A percentile compares a stretch with the other conserved stretches of the same genome.
These are phyloP conservation scores for Aaosphaeria pasadenensis DNA, from an alignment of 2,329 filamentous ascomycete species.

Conservation along the genomic window DNA sequence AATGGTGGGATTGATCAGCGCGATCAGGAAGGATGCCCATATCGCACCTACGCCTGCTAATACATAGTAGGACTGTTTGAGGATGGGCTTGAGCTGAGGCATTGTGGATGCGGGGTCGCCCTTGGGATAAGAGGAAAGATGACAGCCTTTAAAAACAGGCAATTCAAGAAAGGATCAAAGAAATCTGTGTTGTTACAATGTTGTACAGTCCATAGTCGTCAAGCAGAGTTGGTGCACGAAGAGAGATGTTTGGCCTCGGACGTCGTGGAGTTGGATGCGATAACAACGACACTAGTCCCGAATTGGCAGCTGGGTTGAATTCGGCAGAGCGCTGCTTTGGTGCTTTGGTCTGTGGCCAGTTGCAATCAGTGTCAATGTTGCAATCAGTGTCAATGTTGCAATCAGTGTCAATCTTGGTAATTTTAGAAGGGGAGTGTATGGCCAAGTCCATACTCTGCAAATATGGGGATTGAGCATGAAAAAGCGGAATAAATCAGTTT, in stretches of 20 bases:
- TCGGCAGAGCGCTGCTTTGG: too few relatives aligned
- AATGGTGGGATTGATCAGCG: constrained; percentile 65
- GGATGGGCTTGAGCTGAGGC: constrained; percentile 22
- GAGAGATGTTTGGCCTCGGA: background rate
- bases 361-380: too few relatives aligned
- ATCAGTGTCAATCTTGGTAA: too few relatives aligned
- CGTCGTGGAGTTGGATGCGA: background rate
- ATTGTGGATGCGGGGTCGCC: constrained; percentile 12
- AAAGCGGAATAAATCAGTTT: too few relatives aligned
- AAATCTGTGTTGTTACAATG: background rate
- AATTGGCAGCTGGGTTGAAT: constrained; percentile 1
- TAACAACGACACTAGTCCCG: constrained; percentile 2
- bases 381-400: too few relatives aligned
- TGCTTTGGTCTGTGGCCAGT: too few relatives aligned
- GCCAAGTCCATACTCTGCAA: too few relatives aligned
- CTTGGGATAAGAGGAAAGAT: background rate
- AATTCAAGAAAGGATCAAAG: background rate
- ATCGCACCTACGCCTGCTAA: constrained; percentile 55
- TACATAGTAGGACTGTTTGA: constrained; percentile 37
- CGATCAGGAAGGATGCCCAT: constrained; percentile 65
- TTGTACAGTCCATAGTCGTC: background rate
- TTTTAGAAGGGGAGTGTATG: too few relatives aligned
- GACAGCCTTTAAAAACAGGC: background rate
- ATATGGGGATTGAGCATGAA: too few relatives aligned
- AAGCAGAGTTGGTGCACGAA: background rate